These are phyloP conservation scores for Xylogone sp. DNA, from an alignment of 2,329 filamentous ascomycete genomes.

Conservation along the genomic window DNA sequence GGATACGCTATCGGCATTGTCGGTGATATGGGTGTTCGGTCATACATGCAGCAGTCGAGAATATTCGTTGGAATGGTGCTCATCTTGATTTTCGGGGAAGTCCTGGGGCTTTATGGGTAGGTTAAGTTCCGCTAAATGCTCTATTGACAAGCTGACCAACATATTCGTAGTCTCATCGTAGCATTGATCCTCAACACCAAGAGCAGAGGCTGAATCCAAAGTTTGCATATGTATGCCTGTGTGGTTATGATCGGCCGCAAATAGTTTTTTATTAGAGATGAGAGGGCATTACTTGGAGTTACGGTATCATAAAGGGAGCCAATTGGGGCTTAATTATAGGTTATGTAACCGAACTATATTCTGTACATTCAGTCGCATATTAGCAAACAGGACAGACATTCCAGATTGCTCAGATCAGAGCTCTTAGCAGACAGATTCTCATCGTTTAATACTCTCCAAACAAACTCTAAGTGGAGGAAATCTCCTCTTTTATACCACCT, in stretches of 20 bases:
- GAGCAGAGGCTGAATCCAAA: slow-evolving; percentile 26
- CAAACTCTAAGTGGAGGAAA: no score
- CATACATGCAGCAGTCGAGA: slow-evolving; percentile 93
- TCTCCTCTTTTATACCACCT: no score
- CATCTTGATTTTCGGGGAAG: slow-evolving; percentile 97
- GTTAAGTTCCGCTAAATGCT: slow-evolving; percentile 26
- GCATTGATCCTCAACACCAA: slow-evolving; percentile 91
- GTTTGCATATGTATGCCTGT: background rate
- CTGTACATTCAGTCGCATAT: background rate
- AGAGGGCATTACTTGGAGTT: slow-evolving; percentile 28
- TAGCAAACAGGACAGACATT: background rate
- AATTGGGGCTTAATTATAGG: background rate
- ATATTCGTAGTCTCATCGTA: slow-evolving; percentile 70
- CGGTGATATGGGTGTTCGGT: slow-evolving; percentile 87
- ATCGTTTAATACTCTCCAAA: no score
- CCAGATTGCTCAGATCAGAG: background rate
- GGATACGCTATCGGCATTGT: slow-evolving; percentile 97
- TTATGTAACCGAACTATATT: background rate
- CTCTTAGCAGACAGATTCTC: no score
- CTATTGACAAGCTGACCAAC: slow-evolving; percentile 8
- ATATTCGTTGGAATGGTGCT: slow-evolving; percentile 99
- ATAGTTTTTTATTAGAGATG: slow-evolving; percentile 22
- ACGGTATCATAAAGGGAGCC: slow-evolving; percentile 20
- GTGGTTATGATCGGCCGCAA: slow-evolving; percentile 2
- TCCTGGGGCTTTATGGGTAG: slow-evolving; percentile 93